These are phyloP conservation scores for Eucalyptus guilfoylei DNA, from an alignment of 345 rosid species.

Conservation along the genomic window DNA sequence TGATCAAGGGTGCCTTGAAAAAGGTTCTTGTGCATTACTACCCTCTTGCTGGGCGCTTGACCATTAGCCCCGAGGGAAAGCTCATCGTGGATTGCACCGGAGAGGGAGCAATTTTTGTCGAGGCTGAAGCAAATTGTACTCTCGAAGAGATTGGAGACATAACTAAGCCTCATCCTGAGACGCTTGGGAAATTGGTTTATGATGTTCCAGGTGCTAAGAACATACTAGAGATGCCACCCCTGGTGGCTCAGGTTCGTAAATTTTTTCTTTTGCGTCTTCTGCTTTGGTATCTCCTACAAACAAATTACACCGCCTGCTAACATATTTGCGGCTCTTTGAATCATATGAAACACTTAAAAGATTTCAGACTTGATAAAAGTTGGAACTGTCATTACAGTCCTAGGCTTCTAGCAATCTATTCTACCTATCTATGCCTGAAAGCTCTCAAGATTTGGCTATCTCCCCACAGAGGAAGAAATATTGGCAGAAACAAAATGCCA, in stretches of 20 bases:
- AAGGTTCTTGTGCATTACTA: conserved; percentile 76
- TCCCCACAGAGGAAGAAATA: background rate
- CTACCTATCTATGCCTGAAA: background rate
- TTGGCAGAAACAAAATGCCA: background rate
- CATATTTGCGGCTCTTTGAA: background rate
- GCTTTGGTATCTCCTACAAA: background rate
- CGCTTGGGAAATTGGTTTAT: conserved; percentile 72
- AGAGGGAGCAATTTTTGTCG: conserved; percentile 81
- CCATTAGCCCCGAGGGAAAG: conserved; percentile 68
- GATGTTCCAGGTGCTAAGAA: conserved; percentile 73
- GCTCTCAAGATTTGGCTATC: background rate
- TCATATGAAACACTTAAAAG: background rate
- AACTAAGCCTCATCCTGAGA: conserved; percentile 68
- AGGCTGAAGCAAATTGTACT: conserved; percentile 64
- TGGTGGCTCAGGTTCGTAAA: conserved; percentile 68
- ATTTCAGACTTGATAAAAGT: background rate
- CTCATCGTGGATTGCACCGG: conserved; percentile 66
- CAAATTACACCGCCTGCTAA: background rate
- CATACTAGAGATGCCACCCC: conserved; percentile 83
- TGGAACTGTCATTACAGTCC: background rate
- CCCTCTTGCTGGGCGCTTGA: conserved; percentile 79
- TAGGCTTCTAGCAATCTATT: background rate
- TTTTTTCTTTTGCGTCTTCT: background rate
- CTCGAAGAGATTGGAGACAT: conserved; percentile 70
- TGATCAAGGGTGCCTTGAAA: conserved; percentile 54